These are phyloP conservation scores for Chrysanthemum makinoi DNA, from an alignment of 129 eudicot genomes.

Conservation along the genomic window DNA sequence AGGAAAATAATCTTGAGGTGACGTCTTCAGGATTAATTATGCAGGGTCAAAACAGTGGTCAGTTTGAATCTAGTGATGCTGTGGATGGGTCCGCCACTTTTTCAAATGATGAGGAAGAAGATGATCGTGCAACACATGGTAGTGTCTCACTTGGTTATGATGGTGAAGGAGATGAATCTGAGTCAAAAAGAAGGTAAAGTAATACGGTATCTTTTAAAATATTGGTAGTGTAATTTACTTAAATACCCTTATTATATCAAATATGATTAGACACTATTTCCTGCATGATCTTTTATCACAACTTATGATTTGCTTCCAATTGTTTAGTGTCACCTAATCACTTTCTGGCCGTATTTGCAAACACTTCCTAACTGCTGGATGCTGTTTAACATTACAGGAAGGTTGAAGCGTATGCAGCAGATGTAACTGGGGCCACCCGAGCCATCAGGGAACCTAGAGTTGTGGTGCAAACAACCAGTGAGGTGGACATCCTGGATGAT, in stretches of 20 bases:
- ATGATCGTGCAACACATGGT: conserved; percentile 77
- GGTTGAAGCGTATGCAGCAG: conserved; percentile 74
- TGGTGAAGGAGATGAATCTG: conserved; percentile 84
- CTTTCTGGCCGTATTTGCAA: neutral
- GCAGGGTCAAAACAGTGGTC: conserved; percentile 39
- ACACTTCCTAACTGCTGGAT: neutral
- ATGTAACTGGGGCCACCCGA: conserved; percentile 76
- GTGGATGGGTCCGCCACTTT: conserved; percentile 67
- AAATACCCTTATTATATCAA: no score
- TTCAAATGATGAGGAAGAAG: conserved; percentile 76
- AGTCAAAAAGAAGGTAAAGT: conserved; percentile 75
- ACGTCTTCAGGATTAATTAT: conserved; percentile 46
- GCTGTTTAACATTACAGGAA: conserved; percentile 43
- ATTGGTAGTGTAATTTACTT: no score
- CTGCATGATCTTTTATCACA: neutral
- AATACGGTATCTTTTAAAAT: no score
- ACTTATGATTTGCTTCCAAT: neutral
- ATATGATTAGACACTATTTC: neutral
- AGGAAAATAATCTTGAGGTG: conserved; percentile 49
- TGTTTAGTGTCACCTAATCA: neutral
- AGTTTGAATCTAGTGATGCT: conserved; percentile 55
- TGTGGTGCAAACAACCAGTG: conserved; percentile 91
- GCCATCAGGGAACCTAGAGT: conserved; percentile 92
- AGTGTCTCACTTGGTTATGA: conserved; percentile 69
- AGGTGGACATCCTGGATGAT: conserved; percentile 88